Evolutionary conservation across 345 rosid genomes (phyloP), one percentile per base, ranked within the genome.

Genomic region (Rhodamnia argentea): DNA sequence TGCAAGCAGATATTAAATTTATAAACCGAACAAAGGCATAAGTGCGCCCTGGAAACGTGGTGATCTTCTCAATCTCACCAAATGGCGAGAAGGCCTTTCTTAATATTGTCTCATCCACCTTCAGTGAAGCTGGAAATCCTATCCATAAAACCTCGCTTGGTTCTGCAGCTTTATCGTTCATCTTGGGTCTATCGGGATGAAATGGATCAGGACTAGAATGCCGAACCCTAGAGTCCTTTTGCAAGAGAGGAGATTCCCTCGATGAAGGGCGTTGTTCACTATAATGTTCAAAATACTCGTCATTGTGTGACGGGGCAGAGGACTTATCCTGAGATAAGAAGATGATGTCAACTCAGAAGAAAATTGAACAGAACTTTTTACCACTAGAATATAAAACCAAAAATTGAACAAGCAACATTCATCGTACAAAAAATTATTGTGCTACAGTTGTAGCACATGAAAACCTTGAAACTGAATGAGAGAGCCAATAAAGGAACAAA

Each of bases 91-190:
- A 96, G 37, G 95, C 96, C 87, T 94, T 92, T 87, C 95, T 91
- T 90, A 97, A 91, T 88, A 93, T 91, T 70, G 82, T 78, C 85
- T 97, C 99, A 88, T 97, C 98, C 84, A 97, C 97, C 91, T 92
- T 91, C 92, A 97, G 24, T 64, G 89, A 87, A 88, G 96, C 95
- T 20, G 99, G 99, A 89, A 97, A 97, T 44, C 99, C 98, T 87
- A 97, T 92, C 95, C 98, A 97, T 64, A 96, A 84, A 83, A 97
- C 98, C 87, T 96, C 99, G 88, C 99, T 95, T 37, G 98, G 96
- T 84, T 96, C 99, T 83, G 91, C 92, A 90, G 86, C 90, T 91
- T 85, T 93, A 83, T 95, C 98, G 87, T 82, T 86, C 83, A 86
- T 88, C 91, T 89, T 96, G 82, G 94, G 87, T 90, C 90, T 95